Base-by-base conservation (phyloP, 495 filamentous ascomycete genomes). In the Jackrogersella minutella region DNA sequence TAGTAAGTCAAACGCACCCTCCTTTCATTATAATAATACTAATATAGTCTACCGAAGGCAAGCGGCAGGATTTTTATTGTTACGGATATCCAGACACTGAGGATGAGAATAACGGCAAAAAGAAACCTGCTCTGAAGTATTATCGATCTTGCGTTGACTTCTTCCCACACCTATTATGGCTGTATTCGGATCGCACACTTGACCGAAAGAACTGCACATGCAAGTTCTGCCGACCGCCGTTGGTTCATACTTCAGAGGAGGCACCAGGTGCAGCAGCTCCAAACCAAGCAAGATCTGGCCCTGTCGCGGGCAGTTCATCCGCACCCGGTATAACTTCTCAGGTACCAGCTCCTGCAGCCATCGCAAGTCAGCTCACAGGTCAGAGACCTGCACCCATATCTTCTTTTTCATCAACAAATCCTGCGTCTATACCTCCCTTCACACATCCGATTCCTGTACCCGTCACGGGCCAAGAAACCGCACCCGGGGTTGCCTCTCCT, bases 101-200 rank as follows among this genome's bases (percentile, higher is more conserved):
- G 7, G 24, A 44, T 7, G 53, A 56, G 7, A 28, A 52, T 16
- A 34, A 17, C 30, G 49, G 30, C 16, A 22, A 14, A 3, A 49
- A 28, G 30, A 13, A 49, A 19, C 1, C 28, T 30, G 44, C 44
- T 22, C 39, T 57, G 1, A 72, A 68, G 58, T 53, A 36, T 16
- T 82, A 74, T 55, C 73, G 79, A 24, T 79, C 78, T 6, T 70
- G 78, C 1, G 69, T 65, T 16, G 79, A 82, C 13, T 80, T 82
- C 41, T 76, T 76, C 13, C 62, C 73, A 8, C 80, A 82, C 46
- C 63, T 76, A 14, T 44, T 80, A 7, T 82, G 77, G 77, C 63
- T 82, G 13, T 31, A 69, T 6, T 77, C 73, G 39, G 66, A 66
- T 33, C 72, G 69, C 8, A 41, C 69, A 19, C 1, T 52, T 14